phyloP scores from a whole-genome alignment of 495 filamentous ascomycete genomes.

The Penicillium maclennaniae region DNA sequence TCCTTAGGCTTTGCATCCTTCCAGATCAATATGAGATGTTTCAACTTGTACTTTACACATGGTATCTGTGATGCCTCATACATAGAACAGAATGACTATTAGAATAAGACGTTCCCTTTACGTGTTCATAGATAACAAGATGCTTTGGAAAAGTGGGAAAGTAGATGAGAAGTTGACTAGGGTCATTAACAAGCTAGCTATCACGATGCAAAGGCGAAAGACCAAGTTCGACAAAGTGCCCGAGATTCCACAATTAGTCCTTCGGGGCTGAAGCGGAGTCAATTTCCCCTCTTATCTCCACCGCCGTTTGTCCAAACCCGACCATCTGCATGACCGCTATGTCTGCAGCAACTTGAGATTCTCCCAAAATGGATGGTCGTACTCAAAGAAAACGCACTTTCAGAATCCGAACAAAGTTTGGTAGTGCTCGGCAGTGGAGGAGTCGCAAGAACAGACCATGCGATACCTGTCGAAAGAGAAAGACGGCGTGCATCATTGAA shows the following conservation, averaged over 20 bases:
- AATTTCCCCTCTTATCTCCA: background rate
- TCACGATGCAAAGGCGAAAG: background rate
- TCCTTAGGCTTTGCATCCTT: background rate
- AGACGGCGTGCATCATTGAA: slow-evolving; percentile 21
- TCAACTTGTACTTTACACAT: too few species aligned
- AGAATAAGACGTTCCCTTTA: too few species aligned
- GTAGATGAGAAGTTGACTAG: too few species aligned
- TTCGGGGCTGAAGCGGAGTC: background rate
- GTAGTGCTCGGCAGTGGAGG: slow-evolving; percentile 13
- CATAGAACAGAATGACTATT: too few species aligned
- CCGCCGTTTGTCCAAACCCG: background rate
- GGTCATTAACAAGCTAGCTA: background rate
- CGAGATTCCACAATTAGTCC: background rate
- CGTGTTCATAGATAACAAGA: too few species aligned
- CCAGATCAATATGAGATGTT: background rate
- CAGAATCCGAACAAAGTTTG: slow-evolving; percentile 14
- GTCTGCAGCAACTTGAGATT: slow-evolving; percentile 4
- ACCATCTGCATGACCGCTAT: slow-evolving; percentile 4
- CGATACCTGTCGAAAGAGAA: slow-evolving; percentile 17
- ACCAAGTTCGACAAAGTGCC: background rate
- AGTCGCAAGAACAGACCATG: slow-evolving; percentile 21
- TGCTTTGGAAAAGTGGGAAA: too few species aligned
- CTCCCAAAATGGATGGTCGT: background rate
- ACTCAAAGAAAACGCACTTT: background rate
- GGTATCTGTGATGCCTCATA: too few species aligned